Percentiles rank a stretch among this genome's conserved stretches.
Conservation (phyloP, 176 grass and related monocot species). For the Eragrostis nindensis region DNA sequence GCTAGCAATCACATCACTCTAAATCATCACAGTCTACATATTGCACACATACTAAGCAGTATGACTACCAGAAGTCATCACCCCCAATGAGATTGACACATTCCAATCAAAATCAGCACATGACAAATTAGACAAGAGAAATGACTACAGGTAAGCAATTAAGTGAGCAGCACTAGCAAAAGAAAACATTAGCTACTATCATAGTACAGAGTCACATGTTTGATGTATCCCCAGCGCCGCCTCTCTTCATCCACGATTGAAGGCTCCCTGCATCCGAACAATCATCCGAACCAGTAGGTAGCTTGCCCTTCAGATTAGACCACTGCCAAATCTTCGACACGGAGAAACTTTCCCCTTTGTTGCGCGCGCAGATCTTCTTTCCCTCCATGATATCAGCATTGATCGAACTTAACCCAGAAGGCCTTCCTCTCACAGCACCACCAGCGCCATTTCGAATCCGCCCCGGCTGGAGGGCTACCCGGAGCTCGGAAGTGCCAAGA, state of each 20-base stretch:
- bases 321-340: conserved; percentile 94
- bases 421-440: conserved; percentile 38
- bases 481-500: conserved; percentile 67
- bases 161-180: conserved; percentile 35
- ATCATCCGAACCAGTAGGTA: conserved; percentile 58
- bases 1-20: conserved; percentile 39
- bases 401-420: conserved; percentile 41
- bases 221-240: conserved; percentile 36
- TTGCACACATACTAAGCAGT: conserved; percentile 29
- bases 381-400: conserved; percentile 66
- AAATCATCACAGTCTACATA: conserved; percentile 36
- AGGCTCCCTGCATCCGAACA: conserved; percentile 55
- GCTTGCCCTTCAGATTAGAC: conserved; percentile 72
- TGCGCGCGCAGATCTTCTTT: conserved; percentile 62
- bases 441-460: conserved; percentile 31
- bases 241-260: conserved; percentile 71
- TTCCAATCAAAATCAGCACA: conserved; percentile 41
- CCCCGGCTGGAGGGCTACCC: conserved; percentile 61
- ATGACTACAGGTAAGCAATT: conserved; percentile 51
- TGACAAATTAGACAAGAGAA: conserved; percentile 46
- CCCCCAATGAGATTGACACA: conserved; percentile 40
- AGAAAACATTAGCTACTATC: conserved; percentile 47
- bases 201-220: conserved; percentile 49
- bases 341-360: conserved; percentile 88
- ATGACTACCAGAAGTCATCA: conserved; percentile 26